Evolutionary conservation across 345 rosid species (phyloP), one percentile per base, ranked within the genome.

Genomic region (Eutrema heterophyllum): DNA sequence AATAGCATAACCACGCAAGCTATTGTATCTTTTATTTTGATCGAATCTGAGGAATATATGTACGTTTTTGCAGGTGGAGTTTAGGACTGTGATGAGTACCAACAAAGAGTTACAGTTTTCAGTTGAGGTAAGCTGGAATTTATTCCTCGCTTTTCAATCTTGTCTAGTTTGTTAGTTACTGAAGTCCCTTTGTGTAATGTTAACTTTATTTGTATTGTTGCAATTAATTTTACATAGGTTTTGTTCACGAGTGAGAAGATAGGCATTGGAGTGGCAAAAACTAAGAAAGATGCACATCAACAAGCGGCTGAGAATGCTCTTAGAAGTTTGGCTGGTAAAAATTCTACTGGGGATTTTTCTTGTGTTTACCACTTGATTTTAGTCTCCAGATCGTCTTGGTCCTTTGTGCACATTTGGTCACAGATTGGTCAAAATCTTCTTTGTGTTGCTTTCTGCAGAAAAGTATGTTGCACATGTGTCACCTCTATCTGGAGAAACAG

Each of bases 271-370:
- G 89, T 96, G 98, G 99, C 93, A 41, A 96, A 86, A 84, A 96
- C 98, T 16, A 84, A 91, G 84, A 90, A 87, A 80, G 97, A 92
- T 82, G 98, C 99, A 49, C 96, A 92, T 77, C 99, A 90, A 62
- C 93, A 87, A 85, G 99, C 98, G 13, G 97, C 99, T 60, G 93
- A 89, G 75, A 87, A 87, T 84, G 98, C 99, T 54, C 97, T 96
- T 72, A 88, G 56, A 72, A 79, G 84, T 65, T 82, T 96, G 79
- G 96, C 98, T 68, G 99, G 99, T 89, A 78, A 76, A 43, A 16
- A 21, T 73, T n/a, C 49, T 52, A 29, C 65, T 35, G 32, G 12
- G 7, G 50, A 18, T 44, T 54, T 60, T 29, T 10, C 32, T 7
- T 46, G 7, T 9, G 30, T 48, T 49, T 10, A 54, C 15, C 64